Conservation (phyloP, 177 flowering plant species). For the Vitis hybrid region DNA sequence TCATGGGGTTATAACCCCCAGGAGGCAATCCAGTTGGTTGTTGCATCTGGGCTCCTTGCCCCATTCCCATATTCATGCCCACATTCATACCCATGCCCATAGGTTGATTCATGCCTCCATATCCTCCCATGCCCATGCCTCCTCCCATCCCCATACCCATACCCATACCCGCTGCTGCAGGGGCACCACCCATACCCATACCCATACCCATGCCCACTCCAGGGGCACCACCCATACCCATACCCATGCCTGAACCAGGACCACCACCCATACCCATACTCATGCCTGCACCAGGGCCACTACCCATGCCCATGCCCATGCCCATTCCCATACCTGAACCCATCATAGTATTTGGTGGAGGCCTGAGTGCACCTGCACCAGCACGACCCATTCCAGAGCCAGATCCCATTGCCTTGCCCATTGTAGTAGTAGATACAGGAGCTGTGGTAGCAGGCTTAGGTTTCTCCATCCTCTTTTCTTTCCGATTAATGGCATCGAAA, state of each 20-base stretch:
- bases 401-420: conserved; percentile 99
- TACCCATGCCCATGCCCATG: conserved; percentile 21
- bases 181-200: conserved; percentile 28
- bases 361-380: conserved; percentile 67
- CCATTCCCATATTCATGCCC: conserved; percentile 38
- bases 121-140: conserved; percentile 34
- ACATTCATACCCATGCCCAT: conserved; percentile 49
- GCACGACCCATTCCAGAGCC: conserved; percentile 96
- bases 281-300: conserved; percentile 24
- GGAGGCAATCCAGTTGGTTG: conserved; percentile 54
- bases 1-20: conserved; percentile 63
- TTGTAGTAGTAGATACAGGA: conserved; percentile 66
- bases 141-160: conserved; percentile 12
- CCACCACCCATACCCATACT: conserved; percentile 38
- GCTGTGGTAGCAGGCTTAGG: conserved; percentile 30
- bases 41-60: conserved; percentile 57
- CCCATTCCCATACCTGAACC: conserved; percentile 40
- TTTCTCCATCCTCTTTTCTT: conserved; percentile 87
- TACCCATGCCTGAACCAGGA: conserved; percentile 9
- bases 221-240: conserved; percentile 21
- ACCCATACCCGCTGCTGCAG: neutral
- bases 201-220: conserved; percentile 30
- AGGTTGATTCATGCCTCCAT: conserved; percentile 35
- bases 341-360: conserved; percentile 63
- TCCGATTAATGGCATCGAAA: conserved; percentile 88